Base-by-base conservation (phyloP, 2,329 filamentous ascomycete species). In the Diaporthe nobilis region DNA sequence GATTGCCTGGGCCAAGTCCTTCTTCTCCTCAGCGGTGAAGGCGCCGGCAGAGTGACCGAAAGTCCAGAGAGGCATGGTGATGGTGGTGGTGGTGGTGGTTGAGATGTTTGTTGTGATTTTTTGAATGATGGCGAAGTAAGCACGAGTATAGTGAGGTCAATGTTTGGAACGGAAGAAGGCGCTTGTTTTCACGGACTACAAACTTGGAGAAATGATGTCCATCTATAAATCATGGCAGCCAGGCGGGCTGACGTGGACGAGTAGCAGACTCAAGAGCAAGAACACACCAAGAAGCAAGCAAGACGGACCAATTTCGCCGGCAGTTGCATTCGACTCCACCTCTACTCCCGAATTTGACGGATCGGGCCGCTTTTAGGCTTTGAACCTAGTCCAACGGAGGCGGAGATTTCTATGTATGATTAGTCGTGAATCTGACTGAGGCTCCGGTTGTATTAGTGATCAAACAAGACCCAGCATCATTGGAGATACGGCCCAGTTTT, bases 21-120 rank as follows among this genome's bases (percentile, higher is more conserved):
- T 67, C 20, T 67, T 67, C 31, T 67, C 63, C 10, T 67, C 63
- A 20, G 63, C 20, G 10, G 63, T 67, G 63, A 67, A 67, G 44
- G 63, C 63, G 28, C 63, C 63, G 31, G 63, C 63, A 39, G 63
- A 67, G 44, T 67, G 63, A 25, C 44, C 44, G 8, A 67, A 67
- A 67, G 63, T 67, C 63, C 63, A 67, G 10, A 67, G 63, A 51
- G 63, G 63, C 63, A 67, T 67, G 44, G 12, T 49, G 44, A 6
- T 49, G 39, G 17, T 6, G 17, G 17, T 47, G 42, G 44, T n/a
- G 42, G 28, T 67, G 31, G 31, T 31, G 4, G 31, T 5, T 5
- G 22, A 67, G 17, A n/a, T 13, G n/a, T 22, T 20, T 10, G 28
- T 7, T 34, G 44, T 44, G 44, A 22, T 15, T 37, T 3, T 31